Conservation (phyloP, 306 rosid genomes). For the Calophaca sinica region DNA sequence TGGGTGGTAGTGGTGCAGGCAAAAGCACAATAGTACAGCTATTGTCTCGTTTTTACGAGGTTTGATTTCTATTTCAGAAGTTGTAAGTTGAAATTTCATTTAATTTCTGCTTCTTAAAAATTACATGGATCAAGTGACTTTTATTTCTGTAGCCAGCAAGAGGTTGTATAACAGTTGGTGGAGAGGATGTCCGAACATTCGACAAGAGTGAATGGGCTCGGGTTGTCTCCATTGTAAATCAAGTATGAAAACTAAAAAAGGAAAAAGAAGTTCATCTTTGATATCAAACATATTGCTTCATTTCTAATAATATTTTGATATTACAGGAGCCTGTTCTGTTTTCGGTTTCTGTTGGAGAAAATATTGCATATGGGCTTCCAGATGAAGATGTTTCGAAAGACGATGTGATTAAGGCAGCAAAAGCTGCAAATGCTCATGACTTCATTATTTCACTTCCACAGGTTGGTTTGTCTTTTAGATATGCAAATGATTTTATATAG, state of each 20-base stretch:
- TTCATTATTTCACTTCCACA: conserved; percentile 93
- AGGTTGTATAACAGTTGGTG: conserved; percentile 87
- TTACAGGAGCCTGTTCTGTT: conserved; percentile 94
- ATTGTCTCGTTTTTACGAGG: conserved; percentile 97
- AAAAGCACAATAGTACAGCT: conserved; percentile 95
- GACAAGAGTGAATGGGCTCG: conserved; percentile 98
- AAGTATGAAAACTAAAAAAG: conserved; percentile 57
- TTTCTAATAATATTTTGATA: conserved; percentile 27
- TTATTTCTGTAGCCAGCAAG: conserved; percentile 69
- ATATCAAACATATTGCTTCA: conserved; percentile 31
- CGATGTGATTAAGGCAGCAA: conserved; percentile 95
- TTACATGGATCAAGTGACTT: conserved; percentile 32
- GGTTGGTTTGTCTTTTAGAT: conserved; percentile 55
- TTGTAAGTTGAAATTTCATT: conserved; percentile 34
- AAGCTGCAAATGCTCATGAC: conserved; percentile 97
- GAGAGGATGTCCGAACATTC: conserved; percentile 89
- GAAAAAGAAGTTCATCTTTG: conserved; percentile 14
- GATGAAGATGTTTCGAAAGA: conserved; percentile 86
- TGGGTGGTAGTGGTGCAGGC: conserved; percentile 93
- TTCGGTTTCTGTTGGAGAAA: conserved; percentile 95
- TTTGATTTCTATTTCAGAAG: conserved; percentile 47
- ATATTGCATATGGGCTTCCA: conserved; percentile 97
- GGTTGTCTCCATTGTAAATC: conserved; percentile 83
- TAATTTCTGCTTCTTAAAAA: conserved; percentile 36
- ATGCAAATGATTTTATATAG: conserved; percentile 29